phyloP scores from a whole-genome alignment of 2,329 filamentous ascomycete species.

The Didymella keratinophila region DNA sequence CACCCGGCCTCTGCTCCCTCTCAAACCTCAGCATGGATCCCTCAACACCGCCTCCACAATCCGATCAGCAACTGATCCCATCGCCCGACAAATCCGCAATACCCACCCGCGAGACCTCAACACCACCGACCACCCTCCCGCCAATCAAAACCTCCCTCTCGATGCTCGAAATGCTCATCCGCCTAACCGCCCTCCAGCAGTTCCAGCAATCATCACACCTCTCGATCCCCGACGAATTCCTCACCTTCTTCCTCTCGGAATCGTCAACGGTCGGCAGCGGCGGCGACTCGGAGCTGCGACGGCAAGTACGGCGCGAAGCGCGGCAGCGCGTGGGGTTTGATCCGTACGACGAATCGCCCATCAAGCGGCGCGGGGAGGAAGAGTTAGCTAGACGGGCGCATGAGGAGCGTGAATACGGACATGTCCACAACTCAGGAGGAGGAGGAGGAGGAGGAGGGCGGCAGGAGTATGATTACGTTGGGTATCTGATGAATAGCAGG shows the following conservation, averaged over 20 bases:
- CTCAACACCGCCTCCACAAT: constrained; percentile 30
- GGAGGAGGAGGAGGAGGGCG: background rate
- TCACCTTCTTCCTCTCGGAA: constrained; percentile 85
- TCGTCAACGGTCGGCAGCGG: constrained; percentile 71
- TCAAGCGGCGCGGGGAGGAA: constrained; percentile 72
- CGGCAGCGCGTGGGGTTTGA: constrained; percentile 71
- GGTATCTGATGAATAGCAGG: constrained; percentile 36
- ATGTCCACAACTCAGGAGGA: too few relatives aligned
- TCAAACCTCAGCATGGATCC: constrained; percentile 57
- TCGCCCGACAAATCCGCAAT: constrained; percentile 34
- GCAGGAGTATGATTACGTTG: constrained; percentile 39
- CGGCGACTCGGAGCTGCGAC: constrained; percentile 67
- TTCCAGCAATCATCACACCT: constrained; percentile 90
- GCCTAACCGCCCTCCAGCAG: constrained; percentile 86
- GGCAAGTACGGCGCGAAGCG: constrained; percentile 67
- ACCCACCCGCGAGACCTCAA: constrained; percentile 20
- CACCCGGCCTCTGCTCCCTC: constrained; percentile 52
- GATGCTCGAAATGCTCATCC: constrained; percentile 86
- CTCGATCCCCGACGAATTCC: constrained; percentile 86
- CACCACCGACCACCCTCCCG: constrained; percentile 46
- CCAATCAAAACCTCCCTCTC: constrained; percentile 74
- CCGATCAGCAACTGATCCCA: constrained; percentile 29
- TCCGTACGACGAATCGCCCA: constrained; percentile 74
- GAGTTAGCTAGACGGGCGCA: constrained; percentile 59
- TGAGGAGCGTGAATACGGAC: constrained; percentile 18